Conservation (phyloP, 192 early-diverging fungal species). For the Entomortierella parvispora region DNA sequence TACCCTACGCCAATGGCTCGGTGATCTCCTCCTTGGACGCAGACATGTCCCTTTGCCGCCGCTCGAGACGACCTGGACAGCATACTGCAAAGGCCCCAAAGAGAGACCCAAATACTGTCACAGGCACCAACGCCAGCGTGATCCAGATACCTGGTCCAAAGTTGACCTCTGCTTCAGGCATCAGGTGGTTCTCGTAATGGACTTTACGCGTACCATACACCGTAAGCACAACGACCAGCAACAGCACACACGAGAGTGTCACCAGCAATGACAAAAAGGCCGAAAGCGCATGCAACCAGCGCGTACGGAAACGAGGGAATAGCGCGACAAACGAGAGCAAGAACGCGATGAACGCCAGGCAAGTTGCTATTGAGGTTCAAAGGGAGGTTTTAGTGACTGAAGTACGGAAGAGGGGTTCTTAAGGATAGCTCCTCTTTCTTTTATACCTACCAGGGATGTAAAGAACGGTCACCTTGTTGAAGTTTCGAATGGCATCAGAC, state of each 20-base stretch:
- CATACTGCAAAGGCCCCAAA: slow-evolving; percentile 31
- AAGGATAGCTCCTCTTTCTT: neutral
- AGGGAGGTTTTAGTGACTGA: neutral
- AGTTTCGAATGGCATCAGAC: slow-evolving; percentile 18
- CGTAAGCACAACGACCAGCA: slow-evolving; percentile 33
- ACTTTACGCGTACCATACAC: slow-evolving; percentile 29
- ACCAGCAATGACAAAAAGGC: slow-evolving; percentile 24
- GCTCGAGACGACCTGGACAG: slow-evolving; percentile 33
- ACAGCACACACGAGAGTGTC: slow-evolving; percentile 20
- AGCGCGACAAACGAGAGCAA: slow-evolving; percentile 22
- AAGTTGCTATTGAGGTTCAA: slow-evolving; percentile 10
- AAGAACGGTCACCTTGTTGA: slow-evolving; percentile 29
- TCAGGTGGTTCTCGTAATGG: slow-evolving; percentile 28
- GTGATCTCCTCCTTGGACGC: slow-evolving; percentile 29
- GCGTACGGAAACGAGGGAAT: slow-evolving; percentile 23
- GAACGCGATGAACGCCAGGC: slow-evolving; percentile 29
- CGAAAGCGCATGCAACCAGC: slow-evolving; percentile 30
- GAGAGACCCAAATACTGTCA: slow-evolving; percentile 30
- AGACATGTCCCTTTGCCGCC: neutral
- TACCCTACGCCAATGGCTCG: slow-evolving; percentile 13
- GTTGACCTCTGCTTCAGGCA: neutral
- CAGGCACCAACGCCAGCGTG: slow-evolving; percentile 25
- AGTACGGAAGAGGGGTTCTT: neutral
- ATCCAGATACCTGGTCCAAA: slow-evolving; percentile 47
- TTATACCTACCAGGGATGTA: slow-evolving; percentile 30